Percentiles rank a stretch among this genome's conserved stretches.
phyloP scores from a whole-genome alignment of 331 rosid species.

The Quercus lobata region DNA sequence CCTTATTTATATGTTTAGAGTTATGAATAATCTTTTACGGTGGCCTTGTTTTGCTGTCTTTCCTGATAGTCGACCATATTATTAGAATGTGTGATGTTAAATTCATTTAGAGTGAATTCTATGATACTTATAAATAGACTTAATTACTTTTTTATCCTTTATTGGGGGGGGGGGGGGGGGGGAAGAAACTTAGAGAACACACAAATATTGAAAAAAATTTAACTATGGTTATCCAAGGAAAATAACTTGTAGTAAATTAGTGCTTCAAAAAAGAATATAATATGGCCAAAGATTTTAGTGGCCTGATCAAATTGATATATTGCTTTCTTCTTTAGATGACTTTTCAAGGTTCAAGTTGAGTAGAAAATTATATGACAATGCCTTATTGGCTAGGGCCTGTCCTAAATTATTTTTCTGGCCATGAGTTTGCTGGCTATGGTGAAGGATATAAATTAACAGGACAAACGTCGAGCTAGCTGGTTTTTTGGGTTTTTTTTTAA shows the following conservation, averaged over 20 bases:
- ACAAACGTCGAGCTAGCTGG: too few relatives aligned
- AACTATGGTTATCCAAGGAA: neutral
- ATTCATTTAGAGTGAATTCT: neutral
- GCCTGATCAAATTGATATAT: neutral
- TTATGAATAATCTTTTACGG: neutral
- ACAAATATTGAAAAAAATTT: neutral
- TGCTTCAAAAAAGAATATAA: neutral
- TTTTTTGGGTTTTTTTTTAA: too few relatives aligned
- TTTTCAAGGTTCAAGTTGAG: too few relatives aligned
- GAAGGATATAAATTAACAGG: too few relatives aligned
- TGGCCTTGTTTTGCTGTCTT: neutral
- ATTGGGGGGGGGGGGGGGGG: neutral
- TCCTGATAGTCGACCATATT: neutral
- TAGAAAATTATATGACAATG: neutral
- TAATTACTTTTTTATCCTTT: neutral
- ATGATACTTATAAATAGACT: neutral
- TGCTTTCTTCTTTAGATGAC: neutral
- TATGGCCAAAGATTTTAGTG: neutral
- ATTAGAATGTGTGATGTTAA: neutral
- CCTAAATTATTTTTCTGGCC: too few relatives aligned
- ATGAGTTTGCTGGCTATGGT: too few relatives aligned
- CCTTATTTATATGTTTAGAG: neutral
- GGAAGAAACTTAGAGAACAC: neutral
- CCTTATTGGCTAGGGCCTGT: neutral
- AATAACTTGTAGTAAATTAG: neutral